phyloP scores from a whole-genome alignment of 345 rosid genomes.

The Mangifera indica region DNA sequence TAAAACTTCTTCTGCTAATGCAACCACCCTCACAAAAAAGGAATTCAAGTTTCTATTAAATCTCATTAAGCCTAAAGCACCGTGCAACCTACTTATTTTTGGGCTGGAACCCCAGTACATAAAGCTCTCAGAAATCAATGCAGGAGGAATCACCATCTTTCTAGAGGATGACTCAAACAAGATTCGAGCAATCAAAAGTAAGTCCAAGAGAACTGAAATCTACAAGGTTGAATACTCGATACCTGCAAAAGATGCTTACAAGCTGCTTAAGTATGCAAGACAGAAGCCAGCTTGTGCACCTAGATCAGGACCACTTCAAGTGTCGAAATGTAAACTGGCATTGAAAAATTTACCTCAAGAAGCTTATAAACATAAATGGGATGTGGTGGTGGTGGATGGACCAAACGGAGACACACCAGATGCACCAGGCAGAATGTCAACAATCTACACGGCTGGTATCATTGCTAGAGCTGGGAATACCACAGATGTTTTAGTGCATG shows the following conservation, averaged over 20 bases:
- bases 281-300: conserved; percentile 53
- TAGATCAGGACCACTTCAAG: conserved; percentile 29
- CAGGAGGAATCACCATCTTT: conserved; percentile 59
- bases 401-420: conserved; percentile 61
- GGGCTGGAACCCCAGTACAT: conserved; percentile 60
- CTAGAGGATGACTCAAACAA: conserved; percentile 61
- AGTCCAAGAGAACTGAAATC: conserved; percentile 44
- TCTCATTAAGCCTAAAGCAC: conserved; percentile 46
- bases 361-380: conserved; percentile 65
- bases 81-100: conserved; percentile 82
- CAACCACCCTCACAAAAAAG: conserved; percentile 46
- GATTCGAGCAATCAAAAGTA: conserved; percentile 36
- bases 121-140: conserved; percentile 55
- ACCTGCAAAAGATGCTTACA: conserved; percentile 63
- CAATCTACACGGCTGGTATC: conserved; percentile 68
- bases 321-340: conserved; percentile 54
- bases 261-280: conserved; percentile 73
- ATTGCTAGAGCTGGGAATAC: conserved; percentile 61
- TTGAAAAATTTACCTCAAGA: conserved; percentile 52
- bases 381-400: conserved; percentile 78
- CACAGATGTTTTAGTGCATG: conserved; percentile 74
- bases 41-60: conserved; percentile 59
- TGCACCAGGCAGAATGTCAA: conserved; percentile 79
- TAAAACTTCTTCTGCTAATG: conserved; percentile 5
- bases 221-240: conserved; percentile 48